Base-by-base conservation (phyloP, 2,329 filamentous ascomycete species). In the Dactylellina haptotyla region DNA sequence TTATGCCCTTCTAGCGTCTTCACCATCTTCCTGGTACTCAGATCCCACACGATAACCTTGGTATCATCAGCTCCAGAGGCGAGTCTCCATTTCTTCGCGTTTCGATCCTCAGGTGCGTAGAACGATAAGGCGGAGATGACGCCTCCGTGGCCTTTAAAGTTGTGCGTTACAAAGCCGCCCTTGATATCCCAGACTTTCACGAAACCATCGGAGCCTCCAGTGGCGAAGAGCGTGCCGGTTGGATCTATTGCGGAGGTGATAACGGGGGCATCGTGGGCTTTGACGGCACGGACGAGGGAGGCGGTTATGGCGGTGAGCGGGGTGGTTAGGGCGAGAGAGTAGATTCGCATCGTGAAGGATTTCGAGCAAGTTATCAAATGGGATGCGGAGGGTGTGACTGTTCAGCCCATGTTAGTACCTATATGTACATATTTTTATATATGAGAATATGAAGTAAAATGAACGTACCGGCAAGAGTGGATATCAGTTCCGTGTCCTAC, bases 161-260 rank as follows among this genome's bases (percentile, higher is more conserved):
- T 97, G 81, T 99, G 95, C 26, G 96, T 99, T 30, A 93, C 88
- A 81, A 91, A 98, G 20, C 95, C 95, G 46, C 89, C 92, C 54
- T 86, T 85, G 71, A 99, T 92, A 81, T 99, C 95, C 94, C 94
- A 99, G 58, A 99, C 89, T 81, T 99, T 99, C 78, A 98, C 91
- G 0, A 90, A 87, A 23, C 95, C 95, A 79, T 99, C 95, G 2
- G 95, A 93, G 53, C 91, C 92, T 75, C 96, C 95, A 14, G 94
- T 98, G 14, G 93, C 95, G 45, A 99, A 85, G 10, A 99, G 84
- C 1, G 94, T 96, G 78, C 93, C 90, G 0, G 93, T 97, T 61
- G 87, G 86, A 80, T 99, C 95, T 74, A 95, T 88, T 0, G 92
- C 89, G 12, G 94, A 84, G 6, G 94, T 92, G 1, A 97, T 89